Base-by-base conservation (phyloP, 202 grass and related monocot species). In the Saccharum hybrid region DNA sequence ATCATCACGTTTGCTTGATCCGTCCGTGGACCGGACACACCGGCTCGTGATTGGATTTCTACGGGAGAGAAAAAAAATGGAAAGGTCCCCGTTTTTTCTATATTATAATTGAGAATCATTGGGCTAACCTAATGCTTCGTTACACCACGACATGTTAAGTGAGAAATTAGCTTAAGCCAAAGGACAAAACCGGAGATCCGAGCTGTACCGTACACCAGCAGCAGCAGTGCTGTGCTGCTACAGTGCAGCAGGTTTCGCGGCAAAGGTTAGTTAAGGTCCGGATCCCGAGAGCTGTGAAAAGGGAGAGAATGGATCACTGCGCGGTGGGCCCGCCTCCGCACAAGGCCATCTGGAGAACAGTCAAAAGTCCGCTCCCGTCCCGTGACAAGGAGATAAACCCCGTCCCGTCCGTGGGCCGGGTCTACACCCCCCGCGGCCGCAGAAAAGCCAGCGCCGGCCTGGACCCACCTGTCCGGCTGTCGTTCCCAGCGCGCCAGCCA, bases 241-340 rank as follows among this genome's bases (percentile, higher is more conserved):
- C 18, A 8, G 52, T 10, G 0, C 43, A 33, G 26, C 26, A 51
- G 15, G 8, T 18, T 19, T 34, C 1, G 3, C 10, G 13, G 26
- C 31, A 51, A 49, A 51, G 46, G 43, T 70, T 72, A 3, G 67
- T 37, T 37, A 37, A 37, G 36, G 36, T 37, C 40, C 39, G 39
- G 68, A 71, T 71, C 68, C 68, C 68, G 22, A 71, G 68, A 45
- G 68, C 45, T 15, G 68, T 71, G 68, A 26, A 71, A 46, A 71
- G 26, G 26, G 1, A 1, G 26, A 26, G 26, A 26, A 26, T 26
- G 26, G 26, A 26, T 26, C 39, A 41, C 65, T 42, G 66, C 14
- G 34, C 33, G 7, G 13, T 18, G 79, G 52, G 22, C 10, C 79
- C 52, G 56, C 5, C 38, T 4, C 1, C 8, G 79, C 52, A 31